Conservation (phyloP, 495 filamentous ascomycete species). For the Clohesyomyces aquaticus region DNA sequence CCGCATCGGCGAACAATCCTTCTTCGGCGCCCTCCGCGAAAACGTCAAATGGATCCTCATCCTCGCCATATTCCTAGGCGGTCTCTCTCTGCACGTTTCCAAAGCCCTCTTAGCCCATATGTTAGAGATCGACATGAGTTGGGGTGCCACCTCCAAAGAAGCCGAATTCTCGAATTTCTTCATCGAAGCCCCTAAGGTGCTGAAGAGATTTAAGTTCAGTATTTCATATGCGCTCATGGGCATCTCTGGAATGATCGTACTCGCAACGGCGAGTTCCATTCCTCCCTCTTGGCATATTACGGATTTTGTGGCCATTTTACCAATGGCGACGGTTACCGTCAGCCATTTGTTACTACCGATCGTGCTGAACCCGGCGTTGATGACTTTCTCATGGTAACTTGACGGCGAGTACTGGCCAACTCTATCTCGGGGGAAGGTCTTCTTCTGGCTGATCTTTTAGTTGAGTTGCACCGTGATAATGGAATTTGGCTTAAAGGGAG, state of each 20-base stretch:
- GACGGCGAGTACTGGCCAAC: no score
- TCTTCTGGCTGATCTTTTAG: no score
- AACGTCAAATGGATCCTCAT: constrained; percentile 56
- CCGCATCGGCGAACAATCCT: constrained; percentile 47
- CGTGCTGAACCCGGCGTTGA: constrained; percentile 66
- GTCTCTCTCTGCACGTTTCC: constrained; percentile 53
- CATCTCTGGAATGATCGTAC: constrained; percentile 54
- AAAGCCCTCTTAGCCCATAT: constrained; percentile 54
- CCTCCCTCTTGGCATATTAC: constrained; percentile 57
- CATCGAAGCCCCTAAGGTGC: constrained; percentile 60
- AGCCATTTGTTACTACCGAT: constrained; percentile 66
- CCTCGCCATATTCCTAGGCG: constrained; percentile 54
- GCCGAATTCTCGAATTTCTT: constrained; percentile 63
- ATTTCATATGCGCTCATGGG: constrained; percentile 53
- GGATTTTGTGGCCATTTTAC: constrained; percentile 61
- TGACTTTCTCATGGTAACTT: constrained; percentile 68
- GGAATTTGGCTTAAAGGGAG: no score
- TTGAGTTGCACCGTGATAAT: no score
- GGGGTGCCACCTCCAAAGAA: constrained; percentile 61
- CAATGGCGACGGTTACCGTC: constrained; percentile 58
- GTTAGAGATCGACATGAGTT: constrained; percentile 55
- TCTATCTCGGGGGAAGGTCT: no score
- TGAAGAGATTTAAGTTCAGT: constrained; percentile 62
- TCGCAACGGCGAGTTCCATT: constrained; percentile 47
- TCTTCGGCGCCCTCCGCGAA: constrained; percentile 46